phyloP scores from a whole-genome alignment of 2,329 filamentous ascomycete genomes.

The Seiridium unicorne region DNA sequence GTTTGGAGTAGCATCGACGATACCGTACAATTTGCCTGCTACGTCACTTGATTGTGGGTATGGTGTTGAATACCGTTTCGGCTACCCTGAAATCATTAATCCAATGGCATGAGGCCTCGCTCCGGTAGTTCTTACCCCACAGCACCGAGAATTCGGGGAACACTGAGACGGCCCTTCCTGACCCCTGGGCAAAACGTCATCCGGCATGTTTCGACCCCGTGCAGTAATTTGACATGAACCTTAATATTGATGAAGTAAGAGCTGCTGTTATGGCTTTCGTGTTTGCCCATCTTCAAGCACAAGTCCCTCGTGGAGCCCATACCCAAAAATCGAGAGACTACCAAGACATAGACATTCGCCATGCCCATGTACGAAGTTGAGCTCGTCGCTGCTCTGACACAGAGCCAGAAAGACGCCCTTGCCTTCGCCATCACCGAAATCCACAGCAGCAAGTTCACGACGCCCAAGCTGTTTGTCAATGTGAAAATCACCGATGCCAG shows the following conservation, averaged over 20 bases:
- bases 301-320: background rate
- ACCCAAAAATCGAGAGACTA: background rate
- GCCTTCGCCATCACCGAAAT: constrained; percentile 37
- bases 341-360: constrained; percentile 1
- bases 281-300: too few species aligned
- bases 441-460: constrained; percentile 38
- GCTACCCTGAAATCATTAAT: background rate
- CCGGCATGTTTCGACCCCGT: background rate
- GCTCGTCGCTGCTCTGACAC: constrained; percentile 30
- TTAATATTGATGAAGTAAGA: background rate
- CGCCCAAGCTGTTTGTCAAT: constrained; percentile 42
- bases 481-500: constrained; percentile 33
- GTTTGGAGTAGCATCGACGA: too few species aligned
- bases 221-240: background rate
- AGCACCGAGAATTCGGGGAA: background rate
- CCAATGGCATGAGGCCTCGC: background rate
- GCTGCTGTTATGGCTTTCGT: too few species aligned
- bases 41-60: background rate
- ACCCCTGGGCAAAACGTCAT: background rate
- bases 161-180: background rate
- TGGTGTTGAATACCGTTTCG: background rate
- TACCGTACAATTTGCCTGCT: background rate
- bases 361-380: constrained; percentile 45
- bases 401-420: constrained; percentile 33
- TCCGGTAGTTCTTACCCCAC: background rate